Base-by-base conservation (phyloP, 2,329 filamentous ascomycete genomes). In the Fusarium heterosporum region DNA sequence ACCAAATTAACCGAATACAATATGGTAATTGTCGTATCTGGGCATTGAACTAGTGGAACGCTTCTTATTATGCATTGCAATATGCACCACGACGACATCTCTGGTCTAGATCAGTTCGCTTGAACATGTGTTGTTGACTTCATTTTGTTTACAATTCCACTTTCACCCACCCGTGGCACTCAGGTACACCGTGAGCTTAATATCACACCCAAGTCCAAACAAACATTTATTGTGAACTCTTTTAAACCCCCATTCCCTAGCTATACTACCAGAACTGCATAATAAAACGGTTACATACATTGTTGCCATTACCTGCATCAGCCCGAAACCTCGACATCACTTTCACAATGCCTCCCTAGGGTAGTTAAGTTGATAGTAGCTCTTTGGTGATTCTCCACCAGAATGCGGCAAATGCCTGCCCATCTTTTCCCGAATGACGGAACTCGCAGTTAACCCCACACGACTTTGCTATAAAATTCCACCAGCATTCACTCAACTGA, bases 361-460 rank as follows among this genome's bases (percentile, higher is more conserved):
- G 22, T 22, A 22, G 6, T 22, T 22, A 22, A 22, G 22, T 22
- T 22, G 22, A 22, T 22, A 22, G 22, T 17, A 41, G 32, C 28
- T 25, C n/a, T 28, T 48, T 28, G 8, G 32, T 30, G 30, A 46
- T 60, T 63, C 64, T 41, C 64, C 64, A 67, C 64, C 38, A 40
- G 26, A 51, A 55, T 42, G 43, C 61, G 41, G 55, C 32, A 52
- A 48, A 42, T 42, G 32, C 16, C 38, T 39, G 30, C 22, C 38
- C 46, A 29, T 52, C 17, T 43, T 29, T 26, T 54, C 53, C 65
- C 66, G 61, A 69, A 69, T 69, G 47, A 32, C 61, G 61, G 57
- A 68, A 61, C 38, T 65, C 19, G 25, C 47, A n/a, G 25, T 26
- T 25, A 68, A 66, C 67, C 64, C 67, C 59, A 61, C 64, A 53